phyloP scores from a whole-genome alignment of 352 stramenopile species.

The Pilasporangium apinafurcum region DNA sequence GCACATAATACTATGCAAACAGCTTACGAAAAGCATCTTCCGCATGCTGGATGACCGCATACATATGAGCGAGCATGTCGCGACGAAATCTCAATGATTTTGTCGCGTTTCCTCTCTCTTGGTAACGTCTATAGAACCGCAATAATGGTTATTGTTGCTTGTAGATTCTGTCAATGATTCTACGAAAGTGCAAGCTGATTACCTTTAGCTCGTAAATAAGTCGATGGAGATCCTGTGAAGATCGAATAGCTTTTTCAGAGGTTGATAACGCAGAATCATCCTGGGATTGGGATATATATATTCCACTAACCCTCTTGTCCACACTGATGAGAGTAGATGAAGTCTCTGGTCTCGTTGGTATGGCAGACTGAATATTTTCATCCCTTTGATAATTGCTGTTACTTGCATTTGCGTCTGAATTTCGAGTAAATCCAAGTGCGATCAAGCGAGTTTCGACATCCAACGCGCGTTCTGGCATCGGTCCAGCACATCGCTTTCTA shows the following conservation, averaged over 20 bases:
- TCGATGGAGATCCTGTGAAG: conserved; percentile 36
- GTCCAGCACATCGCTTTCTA: background rate
- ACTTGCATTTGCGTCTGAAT: conserved; percentile 10
- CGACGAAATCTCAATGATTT: conserved; percentile 40
- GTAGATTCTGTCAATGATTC: background rate
- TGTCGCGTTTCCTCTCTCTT: conserved; percentile 26
- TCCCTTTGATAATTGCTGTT: conserved; percentile 1
- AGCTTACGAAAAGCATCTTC: conserved; percentile 50
- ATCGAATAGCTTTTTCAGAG: conserved; percentile 5
- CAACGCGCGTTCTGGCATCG: conserved; percentile 32
- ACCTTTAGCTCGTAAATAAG: conserved; percentile 71
- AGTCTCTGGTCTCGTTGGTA: background rate
- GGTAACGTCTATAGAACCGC: conserved; percentile 25
- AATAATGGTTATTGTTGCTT: background rate
- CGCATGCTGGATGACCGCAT: conserved; percentile 44
- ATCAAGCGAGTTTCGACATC: conserved; percentile 31
- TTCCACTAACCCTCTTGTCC: too few species aligned
- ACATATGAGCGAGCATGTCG: conserved; percentile 38
- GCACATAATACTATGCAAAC: too few species aligned
- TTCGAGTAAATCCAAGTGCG: conserved; percentile 36
- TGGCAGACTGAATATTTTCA: background rate
- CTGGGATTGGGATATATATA: too few species aligned
- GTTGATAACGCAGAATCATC: conserved; percentile 6
- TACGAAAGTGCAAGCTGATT: background rate
- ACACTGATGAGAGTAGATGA: too few species aligned